A percentile compares a stretch with the other conserved stretches of the same genome.
Conservation (phyloP, 257 asterid species). For the Gentiana straminea region DNA sequence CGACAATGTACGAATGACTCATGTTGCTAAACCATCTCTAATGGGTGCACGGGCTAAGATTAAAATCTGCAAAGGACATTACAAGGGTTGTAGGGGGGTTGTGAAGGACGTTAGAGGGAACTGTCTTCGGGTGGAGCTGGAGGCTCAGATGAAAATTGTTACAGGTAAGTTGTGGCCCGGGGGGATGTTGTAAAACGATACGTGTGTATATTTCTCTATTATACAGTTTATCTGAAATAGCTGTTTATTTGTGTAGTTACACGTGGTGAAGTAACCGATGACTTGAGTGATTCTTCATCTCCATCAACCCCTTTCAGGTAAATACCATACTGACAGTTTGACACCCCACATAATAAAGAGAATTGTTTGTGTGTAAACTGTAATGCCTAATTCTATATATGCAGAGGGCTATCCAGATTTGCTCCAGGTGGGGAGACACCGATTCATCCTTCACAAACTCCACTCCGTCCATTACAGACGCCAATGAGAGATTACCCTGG, state of each 20-base stretch:
- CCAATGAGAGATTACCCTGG: conserved; percentile 97
- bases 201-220: background rate
- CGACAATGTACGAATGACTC: conserved; percentile 43
- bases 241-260: conserved; percentile 52
- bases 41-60: conserved; percentile 48
- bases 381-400: no score
- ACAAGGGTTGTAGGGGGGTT: conserved; percentile 87
- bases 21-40: conserved; percentile 67
- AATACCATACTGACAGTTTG: no score
- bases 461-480: conserved; percentile 84
- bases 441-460: conserved; percentile 90
- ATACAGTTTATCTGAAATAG: background rate
- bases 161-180: conserved; percentile 50
- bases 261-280: conserved; percentile 62
- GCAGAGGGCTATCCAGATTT: conserved; percentile 74
- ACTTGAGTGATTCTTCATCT: conserved; percentile 46
- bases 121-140: conserved; percentile 77
- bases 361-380: no score
- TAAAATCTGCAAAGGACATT: conserved; percentile 74
- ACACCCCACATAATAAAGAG: no score
- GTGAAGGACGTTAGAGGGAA: conserved; percentile 77
- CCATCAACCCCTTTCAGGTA: conserved; percentile 71
- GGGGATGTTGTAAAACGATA: no score
- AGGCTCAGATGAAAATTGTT: conserved; percentile 86
- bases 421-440: conserved; percentile 95